These are phyloP conservation scores for Parastagonospora avenae DNA, from an alignment of 2,329 filamentous ascomycete genomes.

Conservation along the genomic window DNA sequence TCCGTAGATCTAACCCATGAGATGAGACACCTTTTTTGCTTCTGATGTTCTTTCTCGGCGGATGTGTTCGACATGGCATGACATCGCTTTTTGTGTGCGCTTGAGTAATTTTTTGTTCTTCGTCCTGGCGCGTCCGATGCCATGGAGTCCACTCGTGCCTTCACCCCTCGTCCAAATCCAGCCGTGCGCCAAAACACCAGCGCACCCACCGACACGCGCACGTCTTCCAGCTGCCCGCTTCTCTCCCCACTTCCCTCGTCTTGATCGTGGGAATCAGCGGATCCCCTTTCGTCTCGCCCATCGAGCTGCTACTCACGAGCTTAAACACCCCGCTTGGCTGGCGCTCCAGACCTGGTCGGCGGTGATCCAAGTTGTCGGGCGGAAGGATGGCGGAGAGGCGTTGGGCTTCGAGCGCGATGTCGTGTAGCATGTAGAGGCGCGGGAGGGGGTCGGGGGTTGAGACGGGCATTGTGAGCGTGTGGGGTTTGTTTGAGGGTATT, in stretches of 20 bases:
- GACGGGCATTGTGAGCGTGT: no score
- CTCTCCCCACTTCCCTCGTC: background rate
- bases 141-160: no score
- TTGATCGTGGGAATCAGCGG: background rate
- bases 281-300: background rate
- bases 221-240: no score
- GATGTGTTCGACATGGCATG: background rate
- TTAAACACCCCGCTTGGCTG: constrained; percentile 12
- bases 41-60: background rate
- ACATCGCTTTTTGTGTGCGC: background rate
- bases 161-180: no score
- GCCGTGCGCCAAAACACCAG: no score
- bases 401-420: constrained; percentile 16
- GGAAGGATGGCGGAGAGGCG: constrained; percentile 17
- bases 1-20: background rate
- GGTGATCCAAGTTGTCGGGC: constrained; percentile 19
- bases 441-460: background rate
- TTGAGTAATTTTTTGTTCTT: background rate
- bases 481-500: no score
- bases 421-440: constrained; percentile 21
- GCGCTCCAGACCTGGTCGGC: constrained; percentile 1
- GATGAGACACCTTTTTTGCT: background rate
- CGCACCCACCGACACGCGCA: no score
- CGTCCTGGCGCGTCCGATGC: background rate
- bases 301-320: constrained; percentile 1